phyloP scores from a whole-genome alignment of 2,329 filamentous ascomycete species.

The Fusarium beomiforme region DNA sequence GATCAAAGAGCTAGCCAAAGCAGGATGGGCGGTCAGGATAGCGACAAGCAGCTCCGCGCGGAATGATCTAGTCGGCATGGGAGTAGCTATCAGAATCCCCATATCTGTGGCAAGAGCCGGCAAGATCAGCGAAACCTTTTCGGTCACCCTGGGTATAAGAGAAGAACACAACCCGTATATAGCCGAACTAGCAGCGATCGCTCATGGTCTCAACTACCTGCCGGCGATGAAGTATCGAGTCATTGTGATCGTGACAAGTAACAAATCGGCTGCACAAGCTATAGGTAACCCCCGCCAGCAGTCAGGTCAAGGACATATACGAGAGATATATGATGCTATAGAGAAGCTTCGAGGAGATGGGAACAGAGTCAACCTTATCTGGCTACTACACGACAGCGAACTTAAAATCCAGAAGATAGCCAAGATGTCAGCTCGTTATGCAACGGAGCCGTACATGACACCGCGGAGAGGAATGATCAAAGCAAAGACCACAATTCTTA shows the following conservation, averaged over 20 bases:
- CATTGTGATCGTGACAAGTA: background rate
- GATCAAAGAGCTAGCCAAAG: background rate
- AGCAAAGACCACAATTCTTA: background rate
- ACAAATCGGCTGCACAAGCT: too few relatives aligned
- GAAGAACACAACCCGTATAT: background rate
- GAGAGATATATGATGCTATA: too few relatives aligned
- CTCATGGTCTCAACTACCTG: background rate
- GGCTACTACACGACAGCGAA: background rate
- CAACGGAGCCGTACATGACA: background rate
- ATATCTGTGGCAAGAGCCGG: background rate
- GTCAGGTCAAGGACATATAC: too few relatives aligned
- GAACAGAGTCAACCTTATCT: background rate
- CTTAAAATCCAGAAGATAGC: background rate
- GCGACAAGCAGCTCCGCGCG: conserved; percentile 31
- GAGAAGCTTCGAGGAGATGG: background rate
- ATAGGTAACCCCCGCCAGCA: too few relatives aligned
- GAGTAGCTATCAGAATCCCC: conserved; percentile 4
- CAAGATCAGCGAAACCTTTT: background rate
- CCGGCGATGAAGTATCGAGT: background rate
- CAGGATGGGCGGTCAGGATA: conserved; percentile 10
- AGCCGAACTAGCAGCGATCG: background rate
- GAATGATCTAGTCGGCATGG: conserved; percentile 30
- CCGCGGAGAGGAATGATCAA: background rate
- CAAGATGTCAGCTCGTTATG: background rate
- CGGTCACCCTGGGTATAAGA: background rate